Evolutionary conservation across 352 stramenopile genomes (phyloP).

Genomic region (Plasmopara muralis): DNA sequence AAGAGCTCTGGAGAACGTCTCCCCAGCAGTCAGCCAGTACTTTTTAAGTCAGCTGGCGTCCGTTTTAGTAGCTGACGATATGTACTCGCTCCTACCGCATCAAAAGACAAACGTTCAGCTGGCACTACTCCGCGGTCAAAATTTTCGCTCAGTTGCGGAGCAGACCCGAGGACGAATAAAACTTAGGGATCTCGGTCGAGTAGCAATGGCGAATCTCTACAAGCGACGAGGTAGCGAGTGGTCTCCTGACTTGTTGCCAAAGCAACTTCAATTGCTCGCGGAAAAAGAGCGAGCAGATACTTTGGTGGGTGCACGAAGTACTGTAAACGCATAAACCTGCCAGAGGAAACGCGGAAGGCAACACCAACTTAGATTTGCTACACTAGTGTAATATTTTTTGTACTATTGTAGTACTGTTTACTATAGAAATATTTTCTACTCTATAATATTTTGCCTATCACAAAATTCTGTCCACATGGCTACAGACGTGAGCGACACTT

Average conservation of each 20-base stretch:
- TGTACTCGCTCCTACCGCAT: slow-evolving; percentile 42
- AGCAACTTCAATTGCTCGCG: slow-evolving; percentile 51
- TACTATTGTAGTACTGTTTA: no score
- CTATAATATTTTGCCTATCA: not conserved
- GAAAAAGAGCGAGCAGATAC: slow-evolving; percentile 22
- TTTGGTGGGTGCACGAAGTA: slow-evolving; percentile 1
- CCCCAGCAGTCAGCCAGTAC: slow-evolving; percentile 70
- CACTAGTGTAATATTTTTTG: no score
- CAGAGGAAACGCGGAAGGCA: slow-evolving; percentile 11
- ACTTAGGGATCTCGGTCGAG: slow-evolving; percentile 45
- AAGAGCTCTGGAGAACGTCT: slow-evolving; percentile 56
- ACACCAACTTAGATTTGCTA: no score
- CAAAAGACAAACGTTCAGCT: slow-evolving; percentile 51
- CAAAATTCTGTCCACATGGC: not conserved
- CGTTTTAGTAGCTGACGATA: slow-evolving; percentile 62
- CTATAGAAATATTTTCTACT: no score
- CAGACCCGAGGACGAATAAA: slow-evolving; percentile 43
- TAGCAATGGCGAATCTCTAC: slow-evolving; percentile 63
- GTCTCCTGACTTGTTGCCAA: slow-evolving; percentile 58
- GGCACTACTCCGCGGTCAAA: slow-evolving; percentile 44
- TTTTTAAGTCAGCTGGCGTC: slow-evolving; percentile 73
- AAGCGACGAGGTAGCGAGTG: slow-evolving; percentile 61
- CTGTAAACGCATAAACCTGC: no score
- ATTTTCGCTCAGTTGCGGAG: slow-evolving; percentile 55
- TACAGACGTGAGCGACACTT: not conserved